Percentiles rank a stretch among this genome's conserved stretches.
These are phyloP conservation scores for Colletotrichum chlorophyti DNA, from an alignment of 2,329 filamentous ascomycete genomes.

Conservation along the genomic window DNA sequence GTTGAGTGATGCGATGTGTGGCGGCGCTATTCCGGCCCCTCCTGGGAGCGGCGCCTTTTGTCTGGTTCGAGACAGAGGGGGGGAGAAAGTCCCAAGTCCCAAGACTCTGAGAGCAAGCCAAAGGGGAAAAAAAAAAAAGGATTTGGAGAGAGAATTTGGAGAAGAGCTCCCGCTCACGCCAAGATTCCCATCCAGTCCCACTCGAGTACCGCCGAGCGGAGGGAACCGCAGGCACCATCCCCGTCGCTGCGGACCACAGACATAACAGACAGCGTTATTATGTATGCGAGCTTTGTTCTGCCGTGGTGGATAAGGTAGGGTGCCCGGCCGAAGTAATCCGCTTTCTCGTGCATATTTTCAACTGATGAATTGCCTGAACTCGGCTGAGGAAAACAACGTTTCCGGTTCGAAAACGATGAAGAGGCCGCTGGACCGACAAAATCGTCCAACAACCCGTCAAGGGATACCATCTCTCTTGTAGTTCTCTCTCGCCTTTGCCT, in stretches of 20 bases:
- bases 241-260: constrained; percentile 13
- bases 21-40: constrained; percentile 28
- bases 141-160: no score
- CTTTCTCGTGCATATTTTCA: no score
- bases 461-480: no score
- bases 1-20: no score
- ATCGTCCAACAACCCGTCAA: no score
- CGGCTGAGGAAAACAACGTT: constrained; percentile 10
- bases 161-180: constrained; percentile 19
- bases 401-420: no score
- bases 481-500: no score
- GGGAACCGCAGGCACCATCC: constrained; percentile 21
- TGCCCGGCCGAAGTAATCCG: constrained; percentile 1
- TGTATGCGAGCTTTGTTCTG: constrained; percentile 9
- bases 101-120: no score
- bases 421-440: no score
- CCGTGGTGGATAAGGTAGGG: neutral
- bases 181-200: constrained; percentile 15
- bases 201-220: constrained; percentile 20
- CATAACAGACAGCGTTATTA: no score
- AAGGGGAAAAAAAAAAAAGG: no score
- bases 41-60: constrained; percentile 19
- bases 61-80: constrained; percentile 10
- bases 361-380: neutral
- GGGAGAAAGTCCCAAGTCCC: no score